Conservation (phyloP, 2,329 filamentous ascomycete species). For the Monosporascus sp. region DNA sequence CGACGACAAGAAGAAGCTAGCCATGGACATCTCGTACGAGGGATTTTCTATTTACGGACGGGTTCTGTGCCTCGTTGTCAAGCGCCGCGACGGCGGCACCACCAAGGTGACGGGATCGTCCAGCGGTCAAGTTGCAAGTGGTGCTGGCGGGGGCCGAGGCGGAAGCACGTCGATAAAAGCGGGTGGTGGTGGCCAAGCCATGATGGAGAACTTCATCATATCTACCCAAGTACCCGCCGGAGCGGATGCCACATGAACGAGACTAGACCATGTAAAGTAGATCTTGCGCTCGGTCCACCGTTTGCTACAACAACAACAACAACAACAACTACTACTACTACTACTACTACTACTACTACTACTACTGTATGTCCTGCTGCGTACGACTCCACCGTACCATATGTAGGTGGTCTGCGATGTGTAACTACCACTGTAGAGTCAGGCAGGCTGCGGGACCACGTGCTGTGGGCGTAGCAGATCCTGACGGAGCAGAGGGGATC, state of each 20-base stretch:
- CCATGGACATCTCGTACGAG: constrained; percentile 82
- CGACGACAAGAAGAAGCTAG: constrained; percentile 87
- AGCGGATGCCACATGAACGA: constrained; percentile 23
- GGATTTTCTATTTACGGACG: constrained; percentile 94
- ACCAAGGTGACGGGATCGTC: constrained; percentile 24
- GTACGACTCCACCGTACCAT: too few species aligned
- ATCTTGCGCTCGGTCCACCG: too few species aligned
- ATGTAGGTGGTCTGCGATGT: too few species aligned
- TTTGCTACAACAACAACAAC: too few species aligned
- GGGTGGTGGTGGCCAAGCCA: constrained; percentile 51
- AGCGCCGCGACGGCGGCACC: constrained; percentile 59
- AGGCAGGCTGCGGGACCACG: too few species aligned
- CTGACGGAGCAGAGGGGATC: too few species aligned
- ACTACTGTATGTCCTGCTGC: too few species aligned
- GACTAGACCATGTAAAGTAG: background rate
- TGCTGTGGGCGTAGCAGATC: too few species aligned
- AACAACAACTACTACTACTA: too few species aligned
- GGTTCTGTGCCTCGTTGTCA: constrained; percentile 84
- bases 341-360: too few species aligned
- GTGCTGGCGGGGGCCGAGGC: constrained; percentile 19
- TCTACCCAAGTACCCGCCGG: constrained; percentile 63
- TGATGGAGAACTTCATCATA: constrained; percentile 81
- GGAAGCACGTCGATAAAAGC: constrained; percentile 22
- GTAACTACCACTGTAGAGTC: too few species aligned
- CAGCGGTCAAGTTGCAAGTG: constrained; percentile 21